Conservation (phyloP, 257 asterid species). For the Penstemon davidsonii region DNA sequence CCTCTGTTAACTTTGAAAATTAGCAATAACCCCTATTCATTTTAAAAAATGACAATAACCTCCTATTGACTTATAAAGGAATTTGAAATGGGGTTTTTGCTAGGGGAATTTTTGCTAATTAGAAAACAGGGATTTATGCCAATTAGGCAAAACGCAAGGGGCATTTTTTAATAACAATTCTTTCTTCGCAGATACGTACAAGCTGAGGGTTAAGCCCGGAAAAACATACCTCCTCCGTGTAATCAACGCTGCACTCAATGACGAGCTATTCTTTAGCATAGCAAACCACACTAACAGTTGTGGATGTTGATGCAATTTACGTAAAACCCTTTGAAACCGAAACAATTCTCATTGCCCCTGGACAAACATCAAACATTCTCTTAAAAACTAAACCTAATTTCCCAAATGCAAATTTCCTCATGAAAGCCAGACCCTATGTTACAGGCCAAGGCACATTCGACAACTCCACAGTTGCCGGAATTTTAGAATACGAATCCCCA, state of each 20-base stretch:
- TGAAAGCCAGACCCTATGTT: constrained; percentile 40
- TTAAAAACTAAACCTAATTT: constrained; percentile 32
- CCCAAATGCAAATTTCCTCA: constrained; percentile 34
- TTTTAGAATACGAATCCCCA: constrained; percentile 35
- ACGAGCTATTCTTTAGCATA: constrained; percentile 51
- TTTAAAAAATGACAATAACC: no score
- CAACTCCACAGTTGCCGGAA: constrained; percentile 41
- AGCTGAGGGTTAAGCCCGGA: constrained; percentile 35
- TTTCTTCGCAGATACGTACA: constrained; percentile 36
- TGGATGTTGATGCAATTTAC: constrained; percentile 47
- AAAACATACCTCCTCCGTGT: constrained; percentile 45
- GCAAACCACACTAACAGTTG: constrained; percentile 47
- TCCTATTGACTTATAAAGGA: no score
- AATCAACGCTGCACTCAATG: constrained; percentile 47
- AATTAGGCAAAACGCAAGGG: no score
- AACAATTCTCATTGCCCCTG: constrained; percentile 38
- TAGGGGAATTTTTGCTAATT: no score
- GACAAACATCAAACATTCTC: constrained; percentile 48
- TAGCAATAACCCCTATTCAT: no score
- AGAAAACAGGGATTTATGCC: no score
- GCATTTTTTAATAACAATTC: background rate
- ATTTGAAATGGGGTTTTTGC: no score
- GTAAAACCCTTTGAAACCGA: constrained; percentile 44
- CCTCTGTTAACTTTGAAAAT: no score
- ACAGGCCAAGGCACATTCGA: constrained; percentile 46